Evolutionary conservation across 2,329 filamentous ascomycete species (phyloP).

Genomic region (Aspergillus hortae): DNA sequence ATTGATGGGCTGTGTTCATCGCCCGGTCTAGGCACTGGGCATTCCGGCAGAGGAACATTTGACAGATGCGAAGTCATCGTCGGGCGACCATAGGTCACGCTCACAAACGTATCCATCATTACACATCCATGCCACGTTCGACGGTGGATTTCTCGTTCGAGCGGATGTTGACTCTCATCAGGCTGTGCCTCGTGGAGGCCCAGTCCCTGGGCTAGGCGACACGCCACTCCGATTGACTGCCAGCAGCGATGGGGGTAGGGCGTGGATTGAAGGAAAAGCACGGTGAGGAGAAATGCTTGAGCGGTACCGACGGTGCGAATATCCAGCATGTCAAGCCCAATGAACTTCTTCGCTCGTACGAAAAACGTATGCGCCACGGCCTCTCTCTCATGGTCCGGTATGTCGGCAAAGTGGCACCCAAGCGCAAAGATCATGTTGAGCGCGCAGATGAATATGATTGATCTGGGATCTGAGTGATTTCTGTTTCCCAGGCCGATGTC

Average conservation of each 20-base stretch:
- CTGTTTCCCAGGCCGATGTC: slow-evolving; percentile 34
- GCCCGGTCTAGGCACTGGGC: slow-evolving; percentile 6
- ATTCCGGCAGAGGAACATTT: slow-evolving; percentile 19
- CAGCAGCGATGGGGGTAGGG: slow-evolving; percentile 42
- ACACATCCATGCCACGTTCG: slow-evolving; percentile 42
- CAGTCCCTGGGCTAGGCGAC: slow-evolving; percentile 40
- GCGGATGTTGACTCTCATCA: slow-evolving; percentile 12
- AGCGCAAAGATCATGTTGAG: slow-evolving; percentile 45
- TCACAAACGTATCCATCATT: slow-evolving; percentile 38
- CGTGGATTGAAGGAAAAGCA: slow-evolving; percentile 41
- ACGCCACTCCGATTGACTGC: slow-evolving; percentile 43
- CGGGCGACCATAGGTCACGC: slow-evolving; percentile 38
- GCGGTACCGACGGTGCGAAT: slow-evolving; percentile 39
- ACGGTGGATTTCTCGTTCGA: slow-evolving; percentile 37
- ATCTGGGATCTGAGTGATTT: slow-evolving; percentile 28
- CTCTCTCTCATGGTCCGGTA: slow-evolving; percentile 25
- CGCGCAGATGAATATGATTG: slow-evolving; percentile 41
- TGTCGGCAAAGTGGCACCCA: slow-evolving; percentile 38
- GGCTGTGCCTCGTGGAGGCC: slow-evolving; percentile 36
- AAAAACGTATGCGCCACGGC: slow-evolving; percentile 33
- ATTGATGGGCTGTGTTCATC: slow-evolving; percentile 11
- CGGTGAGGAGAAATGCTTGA: slow-evolving; percentile 39
- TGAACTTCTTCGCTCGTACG: slow-evolving; percentile 28
- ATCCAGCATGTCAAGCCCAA: slow-evolving; percentile 38
- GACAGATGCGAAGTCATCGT: slow-evolving; percentile 32